Evolutionary conservation across 352 stramenopile species (phyloP).

Genomic region (Pythium aphanidermatum): DNA sequence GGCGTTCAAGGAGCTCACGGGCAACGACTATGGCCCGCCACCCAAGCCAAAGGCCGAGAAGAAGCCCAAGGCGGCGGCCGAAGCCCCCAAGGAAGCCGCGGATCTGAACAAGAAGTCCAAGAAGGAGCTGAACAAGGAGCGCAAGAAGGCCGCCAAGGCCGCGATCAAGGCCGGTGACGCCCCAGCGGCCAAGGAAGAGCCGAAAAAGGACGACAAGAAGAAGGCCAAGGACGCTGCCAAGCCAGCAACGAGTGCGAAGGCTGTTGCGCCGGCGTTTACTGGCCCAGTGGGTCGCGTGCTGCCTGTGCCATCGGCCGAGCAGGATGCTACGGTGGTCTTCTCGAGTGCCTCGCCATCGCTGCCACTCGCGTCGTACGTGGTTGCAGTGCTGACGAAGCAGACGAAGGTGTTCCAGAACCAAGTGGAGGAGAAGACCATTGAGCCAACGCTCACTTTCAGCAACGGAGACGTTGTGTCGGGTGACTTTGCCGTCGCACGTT

Average conservation of each 20-base stretch:
- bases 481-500: slow-evolving; percentile 75
- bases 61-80: slow-evolving; percentile 24
- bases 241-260: slow-evolving; percentile 1
- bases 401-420: slow-evolving; percentile 45
- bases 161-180: slow-evolving; percentile 50
- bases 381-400: slow-evolving; percentile 56
- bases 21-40: slow-evolving; percentile 63
- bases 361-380: slow-evolving; percentile 56
- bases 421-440: slow-evolving; percentile 36
- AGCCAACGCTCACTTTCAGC: slow-evolving; percentile 55
- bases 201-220: no score
- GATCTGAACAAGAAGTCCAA: slow-evolving; percentile 72
- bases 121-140: slow-evolving; percentile 87
- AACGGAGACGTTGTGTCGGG: slow-evolving; percentile 61
- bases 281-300: slow-evolving; percentile 35
- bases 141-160: slow-evolving; percentile 79
- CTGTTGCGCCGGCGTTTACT: background rate
- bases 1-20: slow-evolving; percentile 71
- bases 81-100: background rate
- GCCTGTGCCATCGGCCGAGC: slow-evolving; percentile 29
- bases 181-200: no score
- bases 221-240: slow-evolving; percentile 6
- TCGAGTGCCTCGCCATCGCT: slow-evolving; percentile 37
- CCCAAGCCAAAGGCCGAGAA: slow-evolving; percentile 61
- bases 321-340: slow-evolving; percentile 60